A percentile compares a stretch with the other conserved stretches of the same genome.
phyloP scores from a whole-genome alignment of 2,329 filamentous ascomycete genomes.

The Talaromyces atroroseus region DNA sequence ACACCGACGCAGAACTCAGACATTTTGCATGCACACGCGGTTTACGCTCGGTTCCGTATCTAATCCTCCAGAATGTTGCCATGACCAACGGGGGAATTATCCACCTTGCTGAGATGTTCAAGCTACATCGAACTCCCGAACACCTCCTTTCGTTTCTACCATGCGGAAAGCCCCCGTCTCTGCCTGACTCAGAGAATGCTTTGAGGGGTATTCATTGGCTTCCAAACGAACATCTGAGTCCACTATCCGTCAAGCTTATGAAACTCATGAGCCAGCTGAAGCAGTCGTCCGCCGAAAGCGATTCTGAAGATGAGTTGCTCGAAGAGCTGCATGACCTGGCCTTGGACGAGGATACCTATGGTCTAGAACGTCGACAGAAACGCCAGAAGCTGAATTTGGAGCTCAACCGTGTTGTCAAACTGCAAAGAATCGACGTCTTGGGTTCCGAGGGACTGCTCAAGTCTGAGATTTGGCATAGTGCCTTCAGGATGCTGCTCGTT shows the following conservation, averaged over 20 bases:
- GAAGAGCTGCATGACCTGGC: not conserved
- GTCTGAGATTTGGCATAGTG: conserved; percentile 24
- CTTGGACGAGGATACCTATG: conserved; percentile 12
- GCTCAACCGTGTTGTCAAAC: conserved; percentile 24
- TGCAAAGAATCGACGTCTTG: conserved; percentile 25
- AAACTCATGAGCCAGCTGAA: not conserved
- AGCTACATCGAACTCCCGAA: conserved; percentile 23
- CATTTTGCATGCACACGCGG: conserved; percentile 29
- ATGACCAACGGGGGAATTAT: conserved; percentile 22
- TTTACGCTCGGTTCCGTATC: conserved; percentile 31
- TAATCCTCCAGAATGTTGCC: conserved; percentile 23
- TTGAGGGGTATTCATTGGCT: conserved; percentile 27
- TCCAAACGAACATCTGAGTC: conserved; percentile 20
- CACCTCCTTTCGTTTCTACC: conserved; percentile 27
- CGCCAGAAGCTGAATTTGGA: conserved; percentile 21
- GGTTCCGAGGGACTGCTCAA: conserved; percentile 20
- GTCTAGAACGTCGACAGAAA: conserved; percentile 15
- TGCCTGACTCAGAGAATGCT: conserved; percentile 15
- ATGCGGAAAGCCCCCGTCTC: conserved; percentile 19
- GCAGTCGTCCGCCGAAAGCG: not conserved
- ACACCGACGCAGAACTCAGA: conserved; percentile 16
- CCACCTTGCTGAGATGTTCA: conserved; percentile 27
- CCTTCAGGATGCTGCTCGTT: conserved; percentile 25
- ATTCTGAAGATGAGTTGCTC: not conserved
- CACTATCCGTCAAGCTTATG: conserved; percentile 1